Base-by-base conservation (phyloP, 1,139 yeast genomes). In the Arxiozyma telluris region DNA sequence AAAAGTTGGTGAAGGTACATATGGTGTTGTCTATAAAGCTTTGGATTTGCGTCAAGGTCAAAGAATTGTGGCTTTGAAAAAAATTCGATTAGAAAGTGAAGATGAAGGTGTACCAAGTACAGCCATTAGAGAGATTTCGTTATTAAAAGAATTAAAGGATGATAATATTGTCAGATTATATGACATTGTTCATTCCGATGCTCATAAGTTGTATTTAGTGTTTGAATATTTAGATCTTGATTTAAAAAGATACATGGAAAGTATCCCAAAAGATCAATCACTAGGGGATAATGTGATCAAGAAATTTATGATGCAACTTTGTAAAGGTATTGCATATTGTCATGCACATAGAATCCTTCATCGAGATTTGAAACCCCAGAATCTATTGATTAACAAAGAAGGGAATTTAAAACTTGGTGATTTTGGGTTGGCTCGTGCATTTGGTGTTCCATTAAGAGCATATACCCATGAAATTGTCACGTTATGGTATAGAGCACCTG, bases 101-200 rank as follows among this genome's bases (percentile, higher is more conserved):
- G 98, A 91, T 71, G 98, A 93, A 72, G 99, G 99, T 46, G 98
- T 93, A 41, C 98, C 98, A 6, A 88, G 96, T 21, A 94, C 99
- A 0, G 98, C 99, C 2, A 93, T 93, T 58, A 80, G 99, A 61
- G 99, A 93, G 71, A 93, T 93, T 62, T 91, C 98, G 1, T 78
- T 94, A 50, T 76, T 93, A 63, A 93, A 93, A 71, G 98, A 94
- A 71, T 80, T 93, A 78, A 81, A 88, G 59, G 96, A 93, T 71
- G 95, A 87, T 63, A 90, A 91, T 71, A 91, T 93, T 59, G 97
- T 93, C 44, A 77, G 96, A 51, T 76, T 94, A 52, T 89, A 86
- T 69, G 96, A 94, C 70, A 93, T 94, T 63, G 96, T 94, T 57
- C 98, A 94, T 70, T 86, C 96, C n/a, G 98, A 91, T 72, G 84